These are phyloP conservation scores for Litchi chinensis DNA, from an alignment of 345 rosid species.

Conservation along the genomic window DNA sequence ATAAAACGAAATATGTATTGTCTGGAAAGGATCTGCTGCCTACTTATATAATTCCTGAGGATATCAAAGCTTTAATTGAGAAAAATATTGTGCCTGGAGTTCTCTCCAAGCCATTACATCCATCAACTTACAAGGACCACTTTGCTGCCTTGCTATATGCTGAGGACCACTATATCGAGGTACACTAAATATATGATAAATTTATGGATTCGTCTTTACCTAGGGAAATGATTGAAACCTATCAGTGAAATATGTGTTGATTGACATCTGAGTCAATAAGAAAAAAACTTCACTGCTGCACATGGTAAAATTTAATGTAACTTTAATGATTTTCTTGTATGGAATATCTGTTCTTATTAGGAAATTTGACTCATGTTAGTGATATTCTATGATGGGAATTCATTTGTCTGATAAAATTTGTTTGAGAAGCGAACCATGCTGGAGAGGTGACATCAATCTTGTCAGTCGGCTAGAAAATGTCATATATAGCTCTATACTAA, in stretches of 20 bases:
- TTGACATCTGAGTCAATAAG: not conserved
- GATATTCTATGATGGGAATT: no score
- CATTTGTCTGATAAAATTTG: no score
- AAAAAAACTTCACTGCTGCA: not conserved
- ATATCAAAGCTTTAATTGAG: constrained; percentile 25
- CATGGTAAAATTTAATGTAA: not conserved
- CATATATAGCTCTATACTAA: no score
- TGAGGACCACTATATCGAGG: constrained; percentile 41
- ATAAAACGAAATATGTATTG: not conserved
- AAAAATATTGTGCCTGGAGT: constrained; percentile 30
- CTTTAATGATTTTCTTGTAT: not conserved
- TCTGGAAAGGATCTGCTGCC: constrained; percentile 20
- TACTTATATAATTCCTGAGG: constrained; percentile 33
- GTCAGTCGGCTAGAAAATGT: no score
- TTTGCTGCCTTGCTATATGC: constrained; percentile 44
- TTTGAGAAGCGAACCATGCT: no score
- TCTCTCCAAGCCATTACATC: constrained; percentile 24
- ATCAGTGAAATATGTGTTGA: constrained; percentile 2
- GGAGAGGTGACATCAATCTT: no score
- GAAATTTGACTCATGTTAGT: not conserved
- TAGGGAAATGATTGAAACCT: constrained; percentile 20
- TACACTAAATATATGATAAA: not conserved
- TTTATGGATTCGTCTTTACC: constrained; percentile 18
- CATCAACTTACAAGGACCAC: constrained; percentile 29
- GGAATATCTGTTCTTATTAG: not conserved